Conservation (phyloP, 2,329 filamentous ascomycete genomes). For the Furcasterigmium sp. region DNA sequence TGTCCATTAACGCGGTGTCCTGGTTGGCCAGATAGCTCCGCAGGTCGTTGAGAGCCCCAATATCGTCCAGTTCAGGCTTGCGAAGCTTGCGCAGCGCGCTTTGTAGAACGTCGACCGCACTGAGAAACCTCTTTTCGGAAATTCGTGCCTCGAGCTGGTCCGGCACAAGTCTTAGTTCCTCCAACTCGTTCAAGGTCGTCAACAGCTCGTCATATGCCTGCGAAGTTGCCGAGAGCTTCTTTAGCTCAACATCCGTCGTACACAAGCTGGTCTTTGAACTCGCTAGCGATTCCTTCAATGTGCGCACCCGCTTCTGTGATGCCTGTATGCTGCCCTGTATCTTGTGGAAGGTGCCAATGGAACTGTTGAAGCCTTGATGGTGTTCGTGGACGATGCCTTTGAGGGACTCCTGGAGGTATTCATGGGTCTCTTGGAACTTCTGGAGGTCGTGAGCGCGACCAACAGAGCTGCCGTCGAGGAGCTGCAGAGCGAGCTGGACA, state of each 20-base stretch:
- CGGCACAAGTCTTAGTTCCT: slow-evolving; percentile 82
- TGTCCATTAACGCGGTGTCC: slow-evolving; percentile 86
- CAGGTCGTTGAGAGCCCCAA: slow-evolving; percentile 82
- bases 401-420: slow-evolving; percentile 84
- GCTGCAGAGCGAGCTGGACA: slow-evolving; percentile 88
- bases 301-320: slow-evolving; percentile 80
- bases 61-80: slow-evolving; percentile 84
- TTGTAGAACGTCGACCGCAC: slow-evolving; percentile 87
- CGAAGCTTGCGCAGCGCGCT: slow-evolving; percentile 78
- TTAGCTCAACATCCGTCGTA: slow-evolving; percentile 82
- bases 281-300: slow-evolving; percentile 76
- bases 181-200: slow-evolving; percentile 75
- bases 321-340: slow-evolving; percentile 90
- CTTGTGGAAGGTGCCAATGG: slow-evolving; percentile 97
- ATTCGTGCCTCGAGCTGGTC: slow-evolving; percentile 92
- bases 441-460: slow-evolving; percentile 84
- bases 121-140: slow-evolving; percentile 91
- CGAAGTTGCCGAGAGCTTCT: slow-evolving; percentile 80
- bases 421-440: slow-evolving; percentile 78
- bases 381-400: slow-evolving; percentile 98
- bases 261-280: slow-evolving; percentile 77
- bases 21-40: slow-evolving; percentile 88
- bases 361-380: slow-evolving; percentile 98
- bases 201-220: slow-evolving; percentile 88
- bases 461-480: slow-evolving; percentile 90